These are phyloP conservation scores for Penicillium silybi DNA, from an alignment of 495 filamentous ascomycete genomes.

Conservation along the genomic window DNA sequence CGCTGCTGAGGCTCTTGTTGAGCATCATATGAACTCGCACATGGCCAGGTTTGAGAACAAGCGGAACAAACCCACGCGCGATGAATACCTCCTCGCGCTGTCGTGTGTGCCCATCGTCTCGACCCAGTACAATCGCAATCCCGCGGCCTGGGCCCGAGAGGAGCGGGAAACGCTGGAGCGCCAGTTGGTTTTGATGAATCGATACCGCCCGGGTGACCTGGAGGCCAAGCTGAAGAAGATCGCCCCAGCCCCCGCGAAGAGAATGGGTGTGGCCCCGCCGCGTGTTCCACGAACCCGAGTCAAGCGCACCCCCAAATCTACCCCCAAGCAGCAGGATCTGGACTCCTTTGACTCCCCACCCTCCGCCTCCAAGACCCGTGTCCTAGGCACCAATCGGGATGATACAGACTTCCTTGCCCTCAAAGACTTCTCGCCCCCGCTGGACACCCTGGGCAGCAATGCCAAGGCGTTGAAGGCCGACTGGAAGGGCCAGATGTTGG, in stretches of 20 bases:
- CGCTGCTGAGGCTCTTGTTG: conserved; percentile 52
- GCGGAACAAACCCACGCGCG: conserved; percentile 58
- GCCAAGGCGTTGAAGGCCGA: conserved; percentile 73
- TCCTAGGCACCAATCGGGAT: conserved; percentile 62
- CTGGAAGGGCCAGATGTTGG: conserved; percentile 79
- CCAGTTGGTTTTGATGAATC: conserved; percentile 45
- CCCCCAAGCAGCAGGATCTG: conserved; percentile 44
- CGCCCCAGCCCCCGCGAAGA: conserved; percentile 42
- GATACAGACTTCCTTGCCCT: conserved; percentile 83
- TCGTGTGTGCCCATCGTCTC: conserved; percentile 64
- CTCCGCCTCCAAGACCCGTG: conserved; percentile 38
- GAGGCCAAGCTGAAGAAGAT: conserved; percentile 45
- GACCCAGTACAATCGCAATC: conserved; percentile 55
- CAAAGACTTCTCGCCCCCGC: conserved; percentile 71
- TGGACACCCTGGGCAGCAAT: conserved; percentile 60
- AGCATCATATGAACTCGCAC: conserved; percentile 63
- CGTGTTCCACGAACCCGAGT: conserved; percentile 35
- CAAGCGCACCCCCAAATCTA: conserved; percentile 46
- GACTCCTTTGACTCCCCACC: conserved; percentile 42
- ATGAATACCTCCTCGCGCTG: conserved; percentile 67
- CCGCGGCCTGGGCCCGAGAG: conserved; percentile 55
- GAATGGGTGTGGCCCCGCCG: conserved; percentile 20
- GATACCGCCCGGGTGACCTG: conserved; percentile 25
- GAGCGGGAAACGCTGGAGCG: conserved; percentile 58
- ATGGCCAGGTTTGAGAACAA: conserved; percentile 52